A percentile compares a stretch with the other conserved stretches of the same genome.
phyloP scores from a whole-genome alignment of 106 monocot species.

The Agapanthus africanus region DNA sequence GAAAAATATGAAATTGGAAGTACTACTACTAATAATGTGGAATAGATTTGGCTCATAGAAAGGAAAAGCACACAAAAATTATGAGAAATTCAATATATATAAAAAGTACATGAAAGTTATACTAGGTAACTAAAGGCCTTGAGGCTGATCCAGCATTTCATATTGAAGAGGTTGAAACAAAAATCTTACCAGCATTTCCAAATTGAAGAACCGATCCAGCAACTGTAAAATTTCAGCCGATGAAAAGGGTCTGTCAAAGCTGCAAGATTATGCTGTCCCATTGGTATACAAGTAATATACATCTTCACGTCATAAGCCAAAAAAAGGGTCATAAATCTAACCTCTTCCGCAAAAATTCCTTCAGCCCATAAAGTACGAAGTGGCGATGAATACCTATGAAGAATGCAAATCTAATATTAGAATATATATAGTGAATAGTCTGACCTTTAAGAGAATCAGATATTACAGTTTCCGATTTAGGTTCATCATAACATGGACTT shows the following conservation, averaged over 20 bases:
- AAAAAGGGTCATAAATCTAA: constrained; percentile 14
- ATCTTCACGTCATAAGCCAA: neutral
- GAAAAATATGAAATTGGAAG: no score
- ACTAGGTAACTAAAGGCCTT: neutral
- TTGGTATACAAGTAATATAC: neutral
- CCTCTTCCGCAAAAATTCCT: constrained; percentile 76
- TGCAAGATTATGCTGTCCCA: constrained; percentile 16
- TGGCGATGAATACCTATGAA: constrained; percentile 76
- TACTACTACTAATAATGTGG: no score
- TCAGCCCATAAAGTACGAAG: constrained; percentile 86
- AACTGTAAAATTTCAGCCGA: constrained; percentile 88
- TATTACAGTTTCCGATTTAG: no score
- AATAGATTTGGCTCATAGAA: no score
- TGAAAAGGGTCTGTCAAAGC: constrained; percentile 70
- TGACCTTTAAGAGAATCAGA: no score
- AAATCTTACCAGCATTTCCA: constrained; percentile 82
- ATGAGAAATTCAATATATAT: no score
- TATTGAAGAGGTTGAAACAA: neutral
- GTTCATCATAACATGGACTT: no score
- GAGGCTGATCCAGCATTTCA: neutral
- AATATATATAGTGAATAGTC: neutral
- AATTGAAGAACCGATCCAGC: constrained; percentile 87
- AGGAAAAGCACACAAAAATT: no score
- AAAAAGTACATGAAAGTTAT: neutral
- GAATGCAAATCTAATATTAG: neutral